phyloP scores from a whole-genome alignment of 2,329 filamentous ascomycete genomes.

The Uncinocarpus reesii region DNA sequence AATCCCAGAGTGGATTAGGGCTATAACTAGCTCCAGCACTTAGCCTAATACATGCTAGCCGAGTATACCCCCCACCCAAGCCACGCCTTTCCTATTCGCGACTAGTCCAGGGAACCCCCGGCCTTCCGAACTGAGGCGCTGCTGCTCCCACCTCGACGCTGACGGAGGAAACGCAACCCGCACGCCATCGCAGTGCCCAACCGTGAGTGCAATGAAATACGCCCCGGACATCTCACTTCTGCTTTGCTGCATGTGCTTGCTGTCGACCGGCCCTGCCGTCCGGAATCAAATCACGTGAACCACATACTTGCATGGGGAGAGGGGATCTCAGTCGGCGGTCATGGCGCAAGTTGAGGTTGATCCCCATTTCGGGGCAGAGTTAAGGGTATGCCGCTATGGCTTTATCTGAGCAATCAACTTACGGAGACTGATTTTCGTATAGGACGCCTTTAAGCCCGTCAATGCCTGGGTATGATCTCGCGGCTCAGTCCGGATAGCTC shows the following conservation, averaged over 20 bases:
- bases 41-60: not conserved
- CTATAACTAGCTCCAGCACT: not conserved
- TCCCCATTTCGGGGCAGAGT: conserved; percentile 82
- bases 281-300: not conserved
- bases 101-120: not conserved
- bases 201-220: not conserved
- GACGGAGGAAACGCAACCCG: not conserved
- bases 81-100: not conserved
- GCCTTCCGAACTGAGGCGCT: conserved; percentile 1
- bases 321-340: not conserved
- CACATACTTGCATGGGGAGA: conserved; percentile 1
- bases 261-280: not conserved
- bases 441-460: conserved; percentile 96
- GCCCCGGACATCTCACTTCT: not conserved
- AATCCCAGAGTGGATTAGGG: not conserved
- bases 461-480: conserved; percentile 62
- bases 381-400: conserved; percentile 53
- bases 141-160: not conserved
- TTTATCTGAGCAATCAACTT: not conserved
- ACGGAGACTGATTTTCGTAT: conserved; percentile 16
- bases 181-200: not conserved
- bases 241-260: not conserved
- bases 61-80: not conserved
- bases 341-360: conserved; percentile 77
- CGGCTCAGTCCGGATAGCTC: conserved; percentile 12